Percentiles rank a stretch among this genome's conserved stretches.
These are phyloP conservation scores for Schizothecium vesticola DNA, from an alignment of 495 filamentous ascomycete species.

Conservation along the genomic window DNA sequence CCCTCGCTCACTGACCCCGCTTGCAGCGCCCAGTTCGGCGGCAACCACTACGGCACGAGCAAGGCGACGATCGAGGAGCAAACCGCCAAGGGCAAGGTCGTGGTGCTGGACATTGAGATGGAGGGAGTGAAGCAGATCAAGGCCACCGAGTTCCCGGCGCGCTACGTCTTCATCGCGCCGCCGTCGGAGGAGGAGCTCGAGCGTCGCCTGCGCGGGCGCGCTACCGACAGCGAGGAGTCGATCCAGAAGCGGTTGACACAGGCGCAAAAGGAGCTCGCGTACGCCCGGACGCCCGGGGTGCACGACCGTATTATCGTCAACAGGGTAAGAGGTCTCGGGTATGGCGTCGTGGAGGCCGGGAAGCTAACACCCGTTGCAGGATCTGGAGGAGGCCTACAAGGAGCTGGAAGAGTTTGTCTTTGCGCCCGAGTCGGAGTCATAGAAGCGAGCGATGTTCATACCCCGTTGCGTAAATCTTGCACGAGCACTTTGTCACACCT, in stretches of 20 bases:
- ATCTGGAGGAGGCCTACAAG: conserved; percentile 75
- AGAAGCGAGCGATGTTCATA: background rate
- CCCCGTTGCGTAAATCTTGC: background rate
- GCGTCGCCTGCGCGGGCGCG: conserved; percentile 68
- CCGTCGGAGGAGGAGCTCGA: conserved; percentile 72
- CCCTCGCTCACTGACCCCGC: background rate
- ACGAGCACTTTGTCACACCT: background rate
- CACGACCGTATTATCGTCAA: conserved; percentile 89
- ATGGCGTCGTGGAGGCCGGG: background rate
- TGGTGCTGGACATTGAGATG: conserved; percentile 89
- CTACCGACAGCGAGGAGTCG: conserved; percentile 75
- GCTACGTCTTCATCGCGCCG: conserved; percentile 81
- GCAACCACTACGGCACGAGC: conserved; percentile 83
- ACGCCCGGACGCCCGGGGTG: conserved; percentile 62
- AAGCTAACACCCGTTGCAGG: conserved; percentile 19
- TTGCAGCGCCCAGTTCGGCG: conserved; percentile 71
- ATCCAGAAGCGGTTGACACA: conserved; percentile 70
- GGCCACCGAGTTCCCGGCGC: conserved; percentile 64
- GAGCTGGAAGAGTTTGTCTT: conserved; percentile 67
- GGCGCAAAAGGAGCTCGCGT: conserved; percentile 79
- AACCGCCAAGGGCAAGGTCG: conserved; percentile 58
- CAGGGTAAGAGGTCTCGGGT: conserved; percentile 37
- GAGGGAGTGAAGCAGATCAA: conserved; percentile 97
- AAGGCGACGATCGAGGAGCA: conserved; percentile 71
- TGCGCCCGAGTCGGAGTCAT: conserved; percentile 17